phyloP scores from a whole-genome alignment of 2,329 filamentous ascomycete species.

The Paramyrothecium roridum region DNA sequence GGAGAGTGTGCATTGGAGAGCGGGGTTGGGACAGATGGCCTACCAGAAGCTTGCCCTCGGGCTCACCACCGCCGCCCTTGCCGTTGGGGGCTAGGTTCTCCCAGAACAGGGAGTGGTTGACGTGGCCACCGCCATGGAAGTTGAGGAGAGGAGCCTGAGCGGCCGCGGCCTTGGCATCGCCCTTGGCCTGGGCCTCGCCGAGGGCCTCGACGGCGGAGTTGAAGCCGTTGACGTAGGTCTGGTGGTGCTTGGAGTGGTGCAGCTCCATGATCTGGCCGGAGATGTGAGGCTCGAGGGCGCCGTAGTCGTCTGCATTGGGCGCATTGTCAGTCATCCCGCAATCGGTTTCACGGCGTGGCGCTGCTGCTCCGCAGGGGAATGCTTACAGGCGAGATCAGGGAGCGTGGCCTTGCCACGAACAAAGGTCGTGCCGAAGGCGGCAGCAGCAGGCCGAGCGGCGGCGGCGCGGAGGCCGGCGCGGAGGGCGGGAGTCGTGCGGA shows the following conservation, averaged over 20 bases:
- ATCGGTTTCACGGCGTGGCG: not conserved
- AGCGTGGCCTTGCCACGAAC: constrained; percentile 87
- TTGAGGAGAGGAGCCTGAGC: constrained; percentile 57
- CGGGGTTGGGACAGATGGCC: constrained; percentile 37
- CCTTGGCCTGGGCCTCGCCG: constrained; percentile 60
- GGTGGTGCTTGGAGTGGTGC: constrained; percentile 91
- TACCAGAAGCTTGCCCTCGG: constrained; percentile 58
- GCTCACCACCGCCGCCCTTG: constrained; percentile 59
- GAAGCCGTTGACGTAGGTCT: constrained; percentile 88
- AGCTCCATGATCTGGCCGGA: constrained; percentile 95
- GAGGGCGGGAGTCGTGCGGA: constrained; percentile 65
- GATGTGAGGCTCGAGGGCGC: constrained; percentile 81
- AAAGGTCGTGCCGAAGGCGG: constrained; percentile 72
- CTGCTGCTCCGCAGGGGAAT: not conserved
- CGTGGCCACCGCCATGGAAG: constrained; percentile 82
- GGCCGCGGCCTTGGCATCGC: constrained; percentile 51
- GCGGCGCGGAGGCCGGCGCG: constrained; percentile 70
- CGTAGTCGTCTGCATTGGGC: constrained; percentile 75
- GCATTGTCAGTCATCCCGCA: not conserved
- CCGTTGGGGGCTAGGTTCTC: constrained; percentile 70
- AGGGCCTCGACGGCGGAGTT: constrained; percentile 76
- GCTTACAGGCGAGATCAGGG: constrained; percentile 70
- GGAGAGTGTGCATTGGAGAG: constrained; percentile 18
- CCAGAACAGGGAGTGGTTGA: constrained; percentile 88
- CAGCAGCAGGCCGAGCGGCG: constrained; percentile 58